phyloP scores from a whole-genome alignment of 1,139 yeast species.

The Saccharomyces pastorianus region DNA sequence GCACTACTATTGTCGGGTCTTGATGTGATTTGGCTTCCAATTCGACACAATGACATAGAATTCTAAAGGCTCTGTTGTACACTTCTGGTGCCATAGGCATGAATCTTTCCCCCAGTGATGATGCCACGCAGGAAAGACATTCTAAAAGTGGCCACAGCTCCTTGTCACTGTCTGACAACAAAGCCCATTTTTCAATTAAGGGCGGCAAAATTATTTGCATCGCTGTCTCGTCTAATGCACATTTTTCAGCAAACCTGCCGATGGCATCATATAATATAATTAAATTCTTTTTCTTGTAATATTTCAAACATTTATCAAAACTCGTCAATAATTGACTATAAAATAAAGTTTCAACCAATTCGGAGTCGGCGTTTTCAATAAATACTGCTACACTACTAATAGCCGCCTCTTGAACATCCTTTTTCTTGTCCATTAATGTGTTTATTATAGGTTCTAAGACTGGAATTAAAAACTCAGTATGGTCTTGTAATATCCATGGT shows the following conservation, averaged over 20 bases:
- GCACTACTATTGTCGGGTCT: constrained; percentile 64
- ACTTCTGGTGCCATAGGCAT: constrained; percentile 87
- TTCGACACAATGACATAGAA: constrained; percentile 60
- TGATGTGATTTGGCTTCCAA: constrained; percentile 56
- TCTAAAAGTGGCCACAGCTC: constrained; percentile 89
- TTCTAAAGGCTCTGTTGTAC: constrained; percentile 68
- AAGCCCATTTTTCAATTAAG: constrained; percentile 69
- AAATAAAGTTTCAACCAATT: constrained; percentile 44
- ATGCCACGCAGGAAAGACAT: constrained; percentile 87
- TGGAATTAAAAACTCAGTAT: constrained; percentile 62
- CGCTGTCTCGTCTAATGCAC: constrained; percentile 48
- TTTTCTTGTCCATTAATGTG: constrained; percentile 74
- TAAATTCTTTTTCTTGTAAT: constrained; percentile 76
- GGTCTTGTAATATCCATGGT: constrained; percentile 68
- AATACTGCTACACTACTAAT: constrained; percentile 80
- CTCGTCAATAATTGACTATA: constrained; percentile 61
- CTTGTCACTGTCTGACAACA: constrained; percentile 63
- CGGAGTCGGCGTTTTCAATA: constrained; percentile 66
- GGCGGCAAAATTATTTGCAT: constrained; percentile 69
- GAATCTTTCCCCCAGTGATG: constrained; percentile 73
- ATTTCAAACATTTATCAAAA: constrained; percentile 63
- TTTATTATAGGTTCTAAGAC: constrained; percentile 67
- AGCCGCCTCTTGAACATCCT: constrained; percentile 91
- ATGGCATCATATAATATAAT: constrained; percentile 81
- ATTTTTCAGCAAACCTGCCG: constrained; percentile 80